A percentile compares a stretch with the other conserved stretches of the same genome.
phyloP scores from a whole-genome alignment of 768 basidiomycete species.

The Leucogyrophana mollusca region DNA sequence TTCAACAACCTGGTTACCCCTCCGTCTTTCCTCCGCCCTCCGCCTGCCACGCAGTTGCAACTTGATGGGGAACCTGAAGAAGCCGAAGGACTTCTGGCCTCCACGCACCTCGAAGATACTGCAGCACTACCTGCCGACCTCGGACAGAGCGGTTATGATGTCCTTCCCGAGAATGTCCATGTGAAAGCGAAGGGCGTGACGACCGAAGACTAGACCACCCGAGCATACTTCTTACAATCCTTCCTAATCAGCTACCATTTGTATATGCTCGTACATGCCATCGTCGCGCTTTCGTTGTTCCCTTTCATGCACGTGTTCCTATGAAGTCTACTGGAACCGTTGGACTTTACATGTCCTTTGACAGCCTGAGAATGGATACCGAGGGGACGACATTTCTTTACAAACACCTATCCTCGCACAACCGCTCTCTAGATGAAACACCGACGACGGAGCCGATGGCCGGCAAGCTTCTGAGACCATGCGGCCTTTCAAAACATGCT shows the following conservation, averaged over 20 bases:
- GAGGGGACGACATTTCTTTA: no score
- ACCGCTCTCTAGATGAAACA: conserved; percentile 5
- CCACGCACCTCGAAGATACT: conserved; percentile 65
- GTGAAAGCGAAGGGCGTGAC: conserved; percentile 17
- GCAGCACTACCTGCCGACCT: conserved; percentile 80
- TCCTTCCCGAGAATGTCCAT: conserved; percentile 53
- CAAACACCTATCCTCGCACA: no score
- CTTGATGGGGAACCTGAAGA: conserved; percentile 56
- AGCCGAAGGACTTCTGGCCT: conserved; percentile 46
- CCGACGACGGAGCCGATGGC: conserved; percentile 15
- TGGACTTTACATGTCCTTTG: no score
- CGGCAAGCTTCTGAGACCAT: conserved; percentile 1
- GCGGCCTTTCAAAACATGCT: background rate
- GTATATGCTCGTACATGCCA: no score
- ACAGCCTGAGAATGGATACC: no score
- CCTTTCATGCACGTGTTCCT: background rate
- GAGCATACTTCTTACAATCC: background rate
- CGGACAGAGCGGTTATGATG: conserved; percentile 83
- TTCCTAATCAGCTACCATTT: no score
- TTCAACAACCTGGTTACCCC: conserved; percentile 81
- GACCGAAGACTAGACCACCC: conserved; percentile 10
- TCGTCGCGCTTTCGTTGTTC: no score
- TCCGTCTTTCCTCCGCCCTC: conserved; percentile 60
- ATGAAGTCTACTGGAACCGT: background rate
- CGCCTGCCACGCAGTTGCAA: conserved; percentile 26